Evolutionary conservation across 345 rosid species (phyloP), one percentile per base, ranked within the genome.

Genomic region (Brassica carinata): DNA sequence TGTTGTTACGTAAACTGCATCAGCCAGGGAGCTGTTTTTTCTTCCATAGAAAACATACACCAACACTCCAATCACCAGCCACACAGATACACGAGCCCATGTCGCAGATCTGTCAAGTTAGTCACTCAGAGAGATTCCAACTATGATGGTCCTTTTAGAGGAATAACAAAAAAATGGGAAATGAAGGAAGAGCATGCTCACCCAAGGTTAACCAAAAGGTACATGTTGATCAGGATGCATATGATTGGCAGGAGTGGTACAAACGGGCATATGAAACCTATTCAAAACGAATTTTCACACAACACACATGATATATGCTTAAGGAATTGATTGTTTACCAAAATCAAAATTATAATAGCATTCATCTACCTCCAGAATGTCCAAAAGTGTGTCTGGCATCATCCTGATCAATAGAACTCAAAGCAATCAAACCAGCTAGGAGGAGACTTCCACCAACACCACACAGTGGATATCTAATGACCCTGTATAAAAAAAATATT

Each of bases 171-270:
- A 45, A 14, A 14, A 14, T 48, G 17, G 57, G 57, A 48, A 13
- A 48, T 48, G 17, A 48, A 48, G 17, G 55, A 48, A 1, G 57
- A 13, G 57, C 17, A 48, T 48, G 57, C 96, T 88, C 79, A 92
- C 98, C 98, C 99, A 17, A 96, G 86, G 82, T 96, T 96, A 74
- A 96, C 85, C 85, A 96, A 86, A 76, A 96, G 86, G 87, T 96
- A 93, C 75, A 84, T 79, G 83, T 96, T 96, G 93, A 93, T 88
- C 77, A 96, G 96, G 83, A 93, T 90, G 84, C 94, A 89, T 55
- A 74, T 66, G 71, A 90, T 91, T 3, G 97, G 99, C 7, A 48
- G 57, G 57, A 48, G 57, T 48, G 57, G 57, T 4, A 48, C 57
- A 48, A 48, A 48, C 57, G 57, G 57, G 57, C 98, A 96, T 9